Evolutionary conservation across 2,329 filamentous ascomycete species (phyloP).

Genomic region (Talaromyces atroroseus): DNA sequence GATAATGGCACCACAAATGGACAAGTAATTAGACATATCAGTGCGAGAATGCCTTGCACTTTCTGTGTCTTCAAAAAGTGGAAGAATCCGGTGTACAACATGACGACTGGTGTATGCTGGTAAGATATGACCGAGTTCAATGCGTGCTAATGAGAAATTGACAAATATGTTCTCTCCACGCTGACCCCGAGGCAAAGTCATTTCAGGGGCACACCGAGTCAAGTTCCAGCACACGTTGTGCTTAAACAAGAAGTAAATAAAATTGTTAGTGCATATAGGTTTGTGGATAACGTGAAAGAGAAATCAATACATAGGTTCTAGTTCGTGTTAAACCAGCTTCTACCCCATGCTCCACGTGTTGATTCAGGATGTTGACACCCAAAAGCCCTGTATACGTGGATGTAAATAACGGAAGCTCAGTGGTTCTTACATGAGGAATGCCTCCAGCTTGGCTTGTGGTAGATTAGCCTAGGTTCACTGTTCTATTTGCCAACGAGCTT

Average conservation of each 20-base stretch:
- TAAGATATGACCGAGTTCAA: background rate
- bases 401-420: background rate
- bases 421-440: background rate
- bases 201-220: background rate
- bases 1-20: slow-evolving; percentile 21
- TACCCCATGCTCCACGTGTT: background rate
- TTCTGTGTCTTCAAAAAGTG: slow-evolving; percentile 11
- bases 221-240: background rate
- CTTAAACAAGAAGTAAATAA: background rate
- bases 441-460: background rate
- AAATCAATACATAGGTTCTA: background rate
- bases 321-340: background rate
- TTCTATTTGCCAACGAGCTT: background rate
- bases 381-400: background rate
- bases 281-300: background rate
- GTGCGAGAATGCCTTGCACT: slow-evolving; percentile 11
- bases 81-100: slow-evolving; percentile 7
- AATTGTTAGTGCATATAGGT: background rate
- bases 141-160: background rate
- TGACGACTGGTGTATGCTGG: background rate
- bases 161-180: background rate
- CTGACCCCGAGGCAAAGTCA: background rate
- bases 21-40: slow-evolving; percentile 41
- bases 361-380: background rate
- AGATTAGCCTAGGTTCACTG: background rate